A percentile compares a stretch with the other conserved stretches of the same genome.
Conservation (phyloP, 108 stramenopile species). For the Conticribra weissflogii region DNA sequence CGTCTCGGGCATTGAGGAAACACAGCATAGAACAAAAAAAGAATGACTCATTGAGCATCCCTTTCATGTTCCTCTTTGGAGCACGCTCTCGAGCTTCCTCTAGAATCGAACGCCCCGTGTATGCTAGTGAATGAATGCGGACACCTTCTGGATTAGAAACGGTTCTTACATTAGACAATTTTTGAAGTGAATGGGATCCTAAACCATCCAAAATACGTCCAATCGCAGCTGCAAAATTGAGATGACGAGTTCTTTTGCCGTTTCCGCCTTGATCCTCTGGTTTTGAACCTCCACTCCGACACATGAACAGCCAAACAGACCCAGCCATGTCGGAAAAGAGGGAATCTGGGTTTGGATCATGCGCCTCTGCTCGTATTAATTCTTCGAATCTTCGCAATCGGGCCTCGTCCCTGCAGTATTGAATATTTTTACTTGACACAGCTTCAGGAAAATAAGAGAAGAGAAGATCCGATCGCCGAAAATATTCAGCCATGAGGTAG, state of each 20-base stretch:
- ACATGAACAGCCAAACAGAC: conserved; percentile 37
- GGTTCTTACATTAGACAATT: conserved; percentile 24
- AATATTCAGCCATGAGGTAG: conserved; percentile 15
- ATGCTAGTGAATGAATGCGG: conserved; percentile 20
- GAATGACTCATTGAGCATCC: conserved; percentile 28
- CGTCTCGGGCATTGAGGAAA: conserved; percentile 33
- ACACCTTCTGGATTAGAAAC: conserved; percentile 28
- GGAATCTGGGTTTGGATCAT: not conserved
- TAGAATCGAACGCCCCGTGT: conserved; percentile 30
- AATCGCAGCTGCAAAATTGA: conserved; percentile 17
- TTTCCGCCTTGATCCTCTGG: not conserved
- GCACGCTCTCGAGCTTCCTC: conserved; percentile 45
- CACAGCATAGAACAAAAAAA: conserved; percentile 26
- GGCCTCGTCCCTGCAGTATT: conserved; percentile 23
- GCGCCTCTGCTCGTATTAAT: conserved; percentile 34
- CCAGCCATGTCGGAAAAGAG: conserved; percentile 36
- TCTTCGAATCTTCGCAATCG: conserved; percentile 33
- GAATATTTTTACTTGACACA: conserved; percentile 4
- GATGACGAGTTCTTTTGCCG: not conserved
- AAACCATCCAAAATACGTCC: conserved; percentile 45
- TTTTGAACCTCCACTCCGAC: not conserved
- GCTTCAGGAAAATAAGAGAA: conserved; percentile 50
- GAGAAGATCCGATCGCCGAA: conserved; percentile 35
- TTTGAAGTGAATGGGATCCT: conserved; percentile 11
- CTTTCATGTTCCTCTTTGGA: conserved; percentile 18